Evolutionary conservation across 78 protist species (phyloP).

Genomic region (Isochrysis galbana): DNA sequence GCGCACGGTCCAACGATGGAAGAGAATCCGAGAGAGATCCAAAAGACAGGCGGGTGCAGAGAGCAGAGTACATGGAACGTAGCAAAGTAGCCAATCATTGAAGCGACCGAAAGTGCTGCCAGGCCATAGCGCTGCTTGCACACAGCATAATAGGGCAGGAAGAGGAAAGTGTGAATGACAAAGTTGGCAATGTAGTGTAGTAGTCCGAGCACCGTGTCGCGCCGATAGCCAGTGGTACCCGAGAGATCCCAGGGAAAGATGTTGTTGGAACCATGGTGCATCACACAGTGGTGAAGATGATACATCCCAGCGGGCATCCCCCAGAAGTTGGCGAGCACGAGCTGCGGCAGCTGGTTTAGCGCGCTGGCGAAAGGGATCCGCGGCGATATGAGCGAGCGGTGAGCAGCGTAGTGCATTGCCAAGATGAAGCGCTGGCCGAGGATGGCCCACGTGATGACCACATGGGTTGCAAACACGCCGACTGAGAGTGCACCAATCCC

Average conservation of each 20-base stretch:
- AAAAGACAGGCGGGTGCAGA: neutral
- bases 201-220: neutral
- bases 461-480: neutral
- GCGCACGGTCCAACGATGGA: neutral
- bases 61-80: neutral
- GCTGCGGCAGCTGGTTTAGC: neutral
- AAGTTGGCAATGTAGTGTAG: neutral
- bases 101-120: neutral
- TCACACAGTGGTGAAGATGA: neutral
- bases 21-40: neutral
- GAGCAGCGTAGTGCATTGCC: neutral
- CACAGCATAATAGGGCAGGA: neutral
- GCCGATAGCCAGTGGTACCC: neutral
- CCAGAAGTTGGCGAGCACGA: neutral
- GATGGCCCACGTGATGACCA: neutral
- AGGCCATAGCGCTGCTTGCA: neutral
- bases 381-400: neutral
- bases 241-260: slow-evolving; percentile 7
- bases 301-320: slow-evolving; percentile 11
- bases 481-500: too few species aligned
- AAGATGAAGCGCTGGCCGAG: slow-evolving; percentile 16
- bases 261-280: slow-evolving; percentile 20
- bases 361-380: neutral
- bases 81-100: neutral
- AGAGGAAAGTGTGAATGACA: neutral